phyloP scores from a whole-genome alignment of 2,329 filamentous ascomycete species.

The Beauveria medogensis region DNA sequence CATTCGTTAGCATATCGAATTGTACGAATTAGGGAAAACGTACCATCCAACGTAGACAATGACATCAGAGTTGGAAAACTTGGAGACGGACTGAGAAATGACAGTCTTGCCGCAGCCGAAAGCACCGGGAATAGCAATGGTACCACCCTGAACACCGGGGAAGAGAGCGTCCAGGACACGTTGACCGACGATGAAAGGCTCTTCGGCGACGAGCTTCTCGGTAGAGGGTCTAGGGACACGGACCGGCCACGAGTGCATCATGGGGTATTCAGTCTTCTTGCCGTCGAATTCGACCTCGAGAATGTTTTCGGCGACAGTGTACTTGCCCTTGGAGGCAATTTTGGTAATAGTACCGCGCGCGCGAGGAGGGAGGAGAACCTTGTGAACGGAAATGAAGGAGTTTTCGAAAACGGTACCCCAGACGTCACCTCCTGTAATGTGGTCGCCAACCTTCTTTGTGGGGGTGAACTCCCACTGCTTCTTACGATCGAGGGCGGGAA shows the following conservation, averaged over 20 bases:
- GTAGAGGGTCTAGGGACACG: slow-evolving; percentile 87
- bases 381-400: slow-evolving; percentile 87
- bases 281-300: slow-evolving; percentile 96
- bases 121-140: slow-evolving; percentile 94
- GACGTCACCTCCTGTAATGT: slow-evolving; percentile 92
- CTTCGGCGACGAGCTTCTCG: slow-evolving; percentile 83
- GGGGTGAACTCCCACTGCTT: slow-evolving; percentile 98
- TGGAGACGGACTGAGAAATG: slow-evolving; percentile 96
- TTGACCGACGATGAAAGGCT: slow-evolving; percentile 93
- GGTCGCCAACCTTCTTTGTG: slow-evolving; percentile 86
- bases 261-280: slow-evolving; percentile 85
- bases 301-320: slow-evolving; percentile 89
- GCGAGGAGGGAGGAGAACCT: slow-evolving; percentile 83
- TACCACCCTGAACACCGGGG: slow-evolving; percentile 93
- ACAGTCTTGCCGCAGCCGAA: slow-evolving; percentile 99
- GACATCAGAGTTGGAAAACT: slow-evolving; percentile 99
- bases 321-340: slow-evolving; percentile 82
- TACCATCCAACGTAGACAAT: slow-evolving; percentile 85
- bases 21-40: slow-evolving; percentile 25
- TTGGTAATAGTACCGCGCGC: slow-evolving; percentile 87
- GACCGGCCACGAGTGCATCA: slow-evolving; percentile 99
- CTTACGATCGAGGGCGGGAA: slow-evolving; percentile 78
- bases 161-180: slow-evolving; percentile 94
- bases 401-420: slow-evolving; percentile 96
- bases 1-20: slow-evolving; percentile 14